Evolutionary conservation across 306 rosid species (phyloP).

Genomic region (Rosa multiflora): DNA sequence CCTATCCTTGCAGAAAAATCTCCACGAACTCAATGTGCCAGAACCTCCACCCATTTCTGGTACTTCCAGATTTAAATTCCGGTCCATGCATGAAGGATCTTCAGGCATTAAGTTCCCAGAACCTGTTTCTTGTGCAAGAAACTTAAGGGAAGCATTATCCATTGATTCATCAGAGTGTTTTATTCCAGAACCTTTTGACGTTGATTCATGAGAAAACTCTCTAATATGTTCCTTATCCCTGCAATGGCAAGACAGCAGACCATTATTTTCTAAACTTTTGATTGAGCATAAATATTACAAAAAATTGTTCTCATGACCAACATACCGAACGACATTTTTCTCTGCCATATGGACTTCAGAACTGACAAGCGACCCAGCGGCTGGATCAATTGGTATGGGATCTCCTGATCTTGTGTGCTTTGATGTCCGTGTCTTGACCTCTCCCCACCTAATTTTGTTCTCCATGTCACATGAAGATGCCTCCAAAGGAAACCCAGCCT

Average conservation of each 20-base stretch:
- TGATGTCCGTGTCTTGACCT: constrained; percentile 30
- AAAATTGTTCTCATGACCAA: constrained; percentile 20
- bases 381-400: constrained; percentile 30
- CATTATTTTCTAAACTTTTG: background rate
- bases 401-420: constrained; percentile 43
- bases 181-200: constrained; percentile 24
- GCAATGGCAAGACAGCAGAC: constrained; percentile 33
- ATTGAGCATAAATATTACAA: constrained; percentile 16
- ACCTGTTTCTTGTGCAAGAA: constrained; percentile 33
- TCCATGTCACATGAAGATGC: constrained; percentile 32
- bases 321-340: constrained; percentile 39
- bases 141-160: constrained; percentile 49
- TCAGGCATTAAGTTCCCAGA: constrained; percentile 36
- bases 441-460: constrained; percentile 37
- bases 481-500: constrained; percentile 29
- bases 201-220: constrained; percentile 22
- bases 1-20: constrained; percentile 31
- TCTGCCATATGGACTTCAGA: constrained; percentile 37
- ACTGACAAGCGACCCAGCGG: constrained; percentile 25
- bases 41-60: constrained; percentile 37
- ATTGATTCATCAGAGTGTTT: constrained; percentile 37
- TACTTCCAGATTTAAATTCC: constrained; percentile 29
- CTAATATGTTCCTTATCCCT: constrained; percentile 37
- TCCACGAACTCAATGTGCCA: constrained; percentile 40
- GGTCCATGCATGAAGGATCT: constrained; percentile 33